Conservation (phyloP, 352 stramenopile species). For the Pythium diclinum region DNA sequence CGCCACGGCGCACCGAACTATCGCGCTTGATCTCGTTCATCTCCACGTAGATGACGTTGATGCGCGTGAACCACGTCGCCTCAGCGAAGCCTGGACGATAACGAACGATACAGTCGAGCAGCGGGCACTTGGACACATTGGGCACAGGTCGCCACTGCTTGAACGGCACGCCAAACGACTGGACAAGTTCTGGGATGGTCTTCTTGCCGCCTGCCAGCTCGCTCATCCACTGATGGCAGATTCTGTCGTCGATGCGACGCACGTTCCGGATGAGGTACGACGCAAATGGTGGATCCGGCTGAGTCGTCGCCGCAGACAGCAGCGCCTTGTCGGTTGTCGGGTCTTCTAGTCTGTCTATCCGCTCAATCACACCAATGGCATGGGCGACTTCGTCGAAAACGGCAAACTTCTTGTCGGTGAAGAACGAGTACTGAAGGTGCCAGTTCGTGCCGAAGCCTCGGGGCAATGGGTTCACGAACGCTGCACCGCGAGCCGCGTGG, state of each 20-base stretch:
- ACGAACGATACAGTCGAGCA: slow-evolving; percentile 74
- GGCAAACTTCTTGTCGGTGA: slow-evolving; percentile 71
- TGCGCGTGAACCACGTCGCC: slow-evolving; percentile 78
- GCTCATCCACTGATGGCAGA: slow-evolving; percentile 76
- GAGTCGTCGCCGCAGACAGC: neutral
- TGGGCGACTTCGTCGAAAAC: slow-evolving; percentile 70
- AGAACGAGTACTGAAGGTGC: slow-evolving; percentile 84
- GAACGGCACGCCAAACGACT: slow-evolving; percentile 76
- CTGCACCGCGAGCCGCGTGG: slow-evolving; percentile 62
- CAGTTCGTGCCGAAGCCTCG: slow-evolving; percentile 76
- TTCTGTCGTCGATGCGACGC: slow-evolving; percentile 72
- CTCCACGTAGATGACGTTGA: slow-evolving; percentile 87
- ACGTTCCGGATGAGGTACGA: slow-evolving; percentile 84
- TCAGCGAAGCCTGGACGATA: slow-evolving; percentile 70
- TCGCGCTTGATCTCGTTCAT: slow-evolving; percentile 83
- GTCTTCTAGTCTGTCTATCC: slow-evolving; percentile 26
- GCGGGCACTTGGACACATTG: slow-evolving; percentile 72
- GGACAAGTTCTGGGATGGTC: slow-evolving; percentile 67
- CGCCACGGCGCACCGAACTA: slow-evolving; percentile 46
- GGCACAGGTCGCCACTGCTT: slow-evolving; percentile 79
- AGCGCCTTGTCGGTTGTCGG: neutral
- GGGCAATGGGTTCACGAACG: slow-evolving; percentile 76
- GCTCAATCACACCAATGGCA: slow-evolving; percentile 46
- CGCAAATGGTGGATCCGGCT: slow-evolving; percentile 55
- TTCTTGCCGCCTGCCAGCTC: slow-evolving; percentile 63